Evolutionary conservation across 2,329 filamentous ascomycete species (phyloP).

Genomic region (Sporothrix variecibatus): DNA sequence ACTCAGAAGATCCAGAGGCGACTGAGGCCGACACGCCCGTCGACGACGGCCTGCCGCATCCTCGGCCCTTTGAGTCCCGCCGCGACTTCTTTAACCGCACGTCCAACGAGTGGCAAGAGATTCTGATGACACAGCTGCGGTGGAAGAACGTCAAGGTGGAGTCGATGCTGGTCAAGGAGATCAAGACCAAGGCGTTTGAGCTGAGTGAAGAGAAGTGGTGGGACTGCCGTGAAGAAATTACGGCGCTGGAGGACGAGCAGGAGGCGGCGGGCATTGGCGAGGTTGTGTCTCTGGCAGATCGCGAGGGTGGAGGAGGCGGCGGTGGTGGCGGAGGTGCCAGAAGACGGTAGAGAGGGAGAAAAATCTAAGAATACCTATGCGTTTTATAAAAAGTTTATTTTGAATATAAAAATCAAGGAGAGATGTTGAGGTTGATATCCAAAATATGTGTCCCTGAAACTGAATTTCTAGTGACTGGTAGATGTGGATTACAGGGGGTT

Average conservation of each 20-base stretch:
- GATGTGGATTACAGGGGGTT: not conserved
- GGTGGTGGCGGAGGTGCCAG: constrained; percentile 47
- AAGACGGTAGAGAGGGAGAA: constrained; percentile 17
- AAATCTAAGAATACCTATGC: not conserved
- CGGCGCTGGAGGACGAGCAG: constrained; percentile 89
- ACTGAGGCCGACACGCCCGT: constrained; percentile 47
- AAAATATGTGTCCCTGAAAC: not conserved
- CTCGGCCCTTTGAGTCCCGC: constrained; percentile 79
- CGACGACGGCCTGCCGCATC: constrained; percentile 75
- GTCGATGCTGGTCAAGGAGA: constrained; percentile 79
- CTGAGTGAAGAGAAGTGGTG: constrained; percentile 97
- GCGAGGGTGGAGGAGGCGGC: constrained; percentile 58
- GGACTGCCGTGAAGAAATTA: constrained; percentile 94
- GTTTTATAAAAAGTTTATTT: not conserved
- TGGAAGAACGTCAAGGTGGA: constrained; percentile 68
- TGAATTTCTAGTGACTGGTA: not conserved
- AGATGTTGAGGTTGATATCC: not conserved
- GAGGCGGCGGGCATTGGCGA: constrained; percentile 94
- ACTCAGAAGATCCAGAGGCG: constrained; percentile 49
- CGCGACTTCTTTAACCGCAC: constrained; percentile 92
- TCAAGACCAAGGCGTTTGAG: constrained; percentile 87
- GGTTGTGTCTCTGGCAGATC: constrained; percentile 83
- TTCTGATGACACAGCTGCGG: constrained; percentile 73
- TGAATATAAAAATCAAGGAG: not conserved
- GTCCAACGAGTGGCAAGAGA: constrained; percentile 85